Evolutionary conservation across 495 filamentous ascomycete species (phyloP).

Genomic region (Penicillium alfredii): DNA sequence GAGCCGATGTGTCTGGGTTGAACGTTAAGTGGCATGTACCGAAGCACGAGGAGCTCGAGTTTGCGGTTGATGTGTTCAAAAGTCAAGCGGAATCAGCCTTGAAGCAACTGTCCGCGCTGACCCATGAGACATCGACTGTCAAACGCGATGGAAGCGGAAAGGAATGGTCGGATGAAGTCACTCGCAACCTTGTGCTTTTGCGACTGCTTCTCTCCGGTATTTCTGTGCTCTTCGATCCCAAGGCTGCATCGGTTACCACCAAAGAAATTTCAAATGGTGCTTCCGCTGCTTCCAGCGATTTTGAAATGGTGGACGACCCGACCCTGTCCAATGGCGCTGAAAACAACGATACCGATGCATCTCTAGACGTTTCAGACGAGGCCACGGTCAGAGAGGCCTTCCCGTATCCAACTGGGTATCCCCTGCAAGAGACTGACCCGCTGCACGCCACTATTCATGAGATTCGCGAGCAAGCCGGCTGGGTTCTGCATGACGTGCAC

Average conservation of each 20-base stretch:
- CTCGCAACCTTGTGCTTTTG: conserved; percentile 78
- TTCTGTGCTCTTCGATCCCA: conserved; percentile 79
- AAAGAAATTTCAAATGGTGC: conserved; percentile 15
- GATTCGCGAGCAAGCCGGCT: conserved; percentile 73
- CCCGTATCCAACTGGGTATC: conserved; percentile 79
- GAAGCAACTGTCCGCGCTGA: conserved; percentile 64
- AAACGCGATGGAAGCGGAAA: conserved; percentile 93
- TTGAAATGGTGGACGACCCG: conserved; percentile 36
- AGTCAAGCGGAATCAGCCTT: conserved; percentile 67
- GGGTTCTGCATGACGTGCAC: conserved; percentile 75
- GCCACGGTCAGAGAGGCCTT: conserved; percentile 76
- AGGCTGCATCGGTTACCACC: conserved; percentile 50
- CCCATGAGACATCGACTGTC: conserved; percentile 72
- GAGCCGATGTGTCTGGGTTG: conserved; percentile 61
- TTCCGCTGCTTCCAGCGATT: conserved; percentile 26
- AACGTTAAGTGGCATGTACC: conserved; percentile 90
- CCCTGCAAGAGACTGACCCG: conserved; percentile 55
- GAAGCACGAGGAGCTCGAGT: conserved; percentile 68
- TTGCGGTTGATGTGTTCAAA: conserved; percentile 82
- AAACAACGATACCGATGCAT: conserved; percentile 57
- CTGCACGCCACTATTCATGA: conserved; percentile 72
- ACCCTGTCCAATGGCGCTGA: conserved; percentile 32
- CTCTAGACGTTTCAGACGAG: conserved; percentile 68
- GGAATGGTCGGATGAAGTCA: conserved; percentile 96
- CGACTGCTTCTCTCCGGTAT: conserved; percentile 82